Conservation (phyloP, 441 rosid species). For the Pelargonium australe region DNA sequence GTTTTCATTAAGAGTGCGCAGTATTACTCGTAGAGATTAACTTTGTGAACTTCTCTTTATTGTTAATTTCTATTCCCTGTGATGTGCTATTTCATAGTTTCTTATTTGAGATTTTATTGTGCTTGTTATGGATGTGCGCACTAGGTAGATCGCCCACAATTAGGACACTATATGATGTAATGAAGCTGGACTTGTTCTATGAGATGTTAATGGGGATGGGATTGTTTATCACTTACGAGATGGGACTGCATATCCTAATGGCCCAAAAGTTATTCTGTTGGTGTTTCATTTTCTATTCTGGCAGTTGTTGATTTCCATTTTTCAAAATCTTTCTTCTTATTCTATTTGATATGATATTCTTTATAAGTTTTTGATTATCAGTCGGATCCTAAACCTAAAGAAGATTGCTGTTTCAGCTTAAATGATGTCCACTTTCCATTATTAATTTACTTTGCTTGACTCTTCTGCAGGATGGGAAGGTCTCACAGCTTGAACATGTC, state of each 20-base stretch:
- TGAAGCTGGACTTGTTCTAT: not conserved
- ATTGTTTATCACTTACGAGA: not conserved
- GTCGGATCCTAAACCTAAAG: not conserved
- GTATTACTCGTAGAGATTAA: no score
- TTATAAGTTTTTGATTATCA: not conserved
- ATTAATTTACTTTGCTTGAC: constrained; percentile 6
- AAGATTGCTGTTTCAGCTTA: not conserved
- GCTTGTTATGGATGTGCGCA: not conserved
- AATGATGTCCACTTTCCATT: not conserved
- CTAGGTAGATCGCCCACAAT: not conserved
- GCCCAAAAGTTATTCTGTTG: not conserved
- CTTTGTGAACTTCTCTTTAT: not conserved
- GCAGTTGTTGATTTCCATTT: not conserved
- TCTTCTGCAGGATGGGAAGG: constrained; percentile 72
- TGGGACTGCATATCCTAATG: not conserved
- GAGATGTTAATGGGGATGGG: not conserved
- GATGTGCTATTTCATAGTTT: not conserved
- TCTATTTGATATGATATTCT: not conserved
- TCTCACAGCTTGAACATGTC: constrained; percentile 95
- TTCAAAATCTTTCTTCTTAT: not conserved
- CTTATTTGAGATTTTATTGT: not conserved
- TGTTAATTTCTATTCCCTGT: not conserved
- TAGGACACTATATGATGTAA: not conserved
- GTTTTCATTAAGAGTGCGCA: no score
- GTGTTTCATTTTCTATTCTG: not conserved